Percentiles rank a stretch among this genome's conserved stretches.
Conservation (phyloP, 2,329 filamentous ascomycete species). For the Colletotrichum tabaci region DNA sequence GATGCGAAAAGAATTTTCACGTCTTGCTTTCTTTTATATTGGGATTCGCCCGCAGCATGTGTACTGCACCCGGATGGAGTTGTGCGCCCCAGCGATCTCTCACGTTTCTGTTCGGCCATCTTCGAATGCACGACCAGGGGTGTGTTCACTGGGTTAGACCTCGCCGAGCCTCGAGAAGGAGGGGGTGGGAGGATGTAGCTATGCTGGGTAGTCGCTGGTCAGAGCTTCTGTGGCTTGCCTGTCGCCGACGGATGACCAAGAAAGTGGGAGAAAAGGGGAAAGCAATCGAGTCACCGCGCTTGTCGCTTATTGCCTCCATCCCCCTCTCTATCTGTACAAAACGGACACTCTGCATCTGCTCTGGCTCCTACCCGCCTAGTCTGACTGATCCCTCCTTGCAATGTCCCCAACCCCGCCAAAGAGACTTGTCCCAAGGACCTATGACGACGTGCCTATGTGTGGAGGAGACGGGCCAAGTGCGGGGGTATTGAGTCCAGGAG, state of each 20-base stretch:
- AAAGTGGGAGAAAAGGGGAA: constrained; percentile 6
- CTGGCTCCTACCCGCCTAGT: background rate
- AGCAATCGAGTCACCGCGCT: constrained; percentile 19
- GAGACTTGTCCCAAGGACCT: constrained; percentile 34
- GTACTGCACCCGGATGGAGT: constrained; percentile 18
- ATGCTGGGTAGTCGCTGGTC: constrained; percentile 26
- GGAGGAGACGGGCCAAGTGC: constrained; percentile 39
- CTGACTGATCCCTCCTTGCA: constrained; percentile 10
- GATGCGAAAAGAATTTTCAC: background rate
- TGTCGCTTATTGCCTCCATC: background rate
- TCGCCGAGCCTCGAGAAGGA: constrained; percentile 20
- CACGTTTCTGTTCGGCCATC: constrained; percentile 20
- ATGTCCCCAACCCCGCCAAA: constrained; percentile 40
- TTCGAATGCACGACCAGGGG: constrained; percentile 36
- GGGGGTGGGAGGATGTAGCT: background rate
- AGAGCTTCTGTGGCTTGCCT: constrained; percentile 34
- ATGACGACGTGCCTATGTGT: constrained; percentile 41
- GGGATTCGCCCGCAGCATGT: constrained; percentile 22
- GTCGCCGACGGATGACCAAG: background rate
- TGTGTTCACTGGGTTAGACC: constrained; percentile 23
- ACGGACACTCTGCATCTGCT: constrained; percentile 4
- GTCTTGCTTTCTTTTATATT: constrained; percentile 20
- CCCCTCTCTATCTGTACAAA: too few species aligned
- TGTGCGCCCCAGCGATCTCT: constrained; percentile 28
- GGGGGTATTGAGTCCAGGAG: constrained; percentile 28